Evolutionary conservation across 768 basidiomycete genomes (phyloP), one percentile per base, ranked within the genome.

Genomic region (Pleurotus cornucopiae): DNA sequence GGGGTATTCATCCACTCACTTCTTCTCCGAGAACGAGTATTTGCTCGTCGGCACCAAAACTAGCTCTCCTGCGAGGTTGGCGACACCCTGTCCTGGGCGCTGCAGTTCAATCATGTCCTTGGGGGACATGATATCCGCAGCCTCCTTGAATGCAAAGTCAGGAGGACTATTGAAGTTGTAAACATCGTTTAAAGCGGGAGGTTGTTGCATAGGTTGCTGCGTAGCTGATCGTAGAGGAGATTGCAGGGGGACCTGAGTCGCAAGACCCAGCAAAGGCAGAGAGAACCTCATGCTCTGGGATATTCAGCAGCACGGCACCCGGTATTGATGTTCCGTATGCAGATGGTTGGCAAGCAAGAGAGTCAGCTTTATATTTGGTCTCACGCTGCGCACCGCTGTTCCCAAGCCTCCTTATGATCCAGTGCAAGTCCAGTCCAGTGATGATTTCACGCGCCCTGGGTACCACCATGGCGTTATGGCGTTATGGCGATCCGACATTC

Each of bases 1-100:
- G 3, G 9, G 2, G 2, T 2, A 34, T 20, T 14, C 49, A 37
- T 39, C 18, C 25, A 69, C 85, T 66, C 61, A 92, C 89, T 85
- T 85, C 66, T 88, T 85, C 56, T 88, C 83, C 49, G 84, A 75
- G 57, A 91, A 79, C 11, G 86, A 86, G 67, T 84, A 89, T 68
- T 85, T 81, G 70, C 79, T 84, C 64, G 83, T 74, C 2, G 85
- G 74, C 16, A 89, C 75, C 57, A 91, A 66, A 20, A 84, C 82
- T 61, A 94, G 69, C 69, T 89, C 84, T 20, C 88, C 91, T 0
- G 72, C 75, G 13, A 74, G 68, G 63, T 91, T 93, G 14, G 89
- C 78, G n/a, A 83, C 71, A 5, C 86, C 88, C 11, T 63, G 65
- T 1, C 84, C 83, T 4, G 91, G 86, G 54, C 91, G 77, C 9